Conservation (phyloP, 1,284 basidiomycete genomes). For the Tetrapyrgos nigripes region DNA sequence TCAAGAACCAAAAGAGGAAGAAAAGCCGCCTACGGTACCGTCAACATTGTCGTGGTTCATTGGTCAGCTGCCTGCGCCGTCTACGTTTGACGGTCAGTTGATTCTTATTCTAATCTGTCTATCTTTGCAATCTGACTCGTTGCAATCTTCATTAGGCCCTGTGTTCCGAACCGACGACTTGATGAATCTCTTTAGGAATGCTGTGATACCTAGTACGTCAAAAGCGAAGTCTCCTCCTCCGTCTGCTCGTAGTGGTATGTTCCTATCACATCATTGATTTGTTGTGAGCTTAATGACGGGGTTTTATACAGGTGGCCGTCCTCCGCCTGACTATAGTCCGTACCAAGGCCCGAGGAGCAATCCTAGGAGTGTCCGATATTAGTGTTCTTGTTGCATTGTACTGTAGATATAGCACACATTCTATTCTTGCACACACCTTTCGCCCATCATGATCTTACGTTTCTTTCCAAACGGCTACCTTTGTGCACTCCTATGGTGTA, state of each 20-base stretch:
- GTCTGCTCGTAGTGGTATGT: conserved; percentile 46
- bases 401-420: too few species aligned
- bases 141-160: conserved; percentile 82
- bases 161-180: conserved; percentile 88
- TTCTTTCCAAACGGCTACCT: too few species aligned
- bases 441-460: too few species aligned
- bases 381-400: background rate
- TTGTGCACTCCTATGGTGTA: too few species aligned
- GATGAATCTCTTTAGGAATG: conserved; percentile 79
- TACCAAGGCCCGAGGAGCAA: conserved; percentile 62
- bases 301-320: conserved; percentile 51
- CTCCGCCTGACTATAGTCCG: conserved; percentile 74
- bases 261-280: conserved; percentile 9
- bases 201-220: conserved; percentile 71
- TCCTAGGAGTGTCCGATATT: conserved; percentile 34
- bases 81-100: conserved; percentile 81
- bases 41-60: conserved; percentile 82
- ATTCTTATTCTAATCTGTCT: conserved; percentile 5
- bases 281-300: background rate
- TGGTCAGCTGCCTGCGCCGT: conserved; percentile 73
- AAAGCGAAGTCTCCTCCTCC: conserved; percentile 57
- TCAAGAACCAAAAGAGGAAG: conserved; percentile 61
- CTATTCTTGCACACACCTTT: too few species aligned
- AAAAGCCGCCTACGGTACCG: conserved; percentile 62
- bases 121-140: too few species aligned